Evolutionary conservation across 2,329 filamentous ascomycete genomes (phyloP).

Genomic region (Colletotrichum tanaceti): DNA sequence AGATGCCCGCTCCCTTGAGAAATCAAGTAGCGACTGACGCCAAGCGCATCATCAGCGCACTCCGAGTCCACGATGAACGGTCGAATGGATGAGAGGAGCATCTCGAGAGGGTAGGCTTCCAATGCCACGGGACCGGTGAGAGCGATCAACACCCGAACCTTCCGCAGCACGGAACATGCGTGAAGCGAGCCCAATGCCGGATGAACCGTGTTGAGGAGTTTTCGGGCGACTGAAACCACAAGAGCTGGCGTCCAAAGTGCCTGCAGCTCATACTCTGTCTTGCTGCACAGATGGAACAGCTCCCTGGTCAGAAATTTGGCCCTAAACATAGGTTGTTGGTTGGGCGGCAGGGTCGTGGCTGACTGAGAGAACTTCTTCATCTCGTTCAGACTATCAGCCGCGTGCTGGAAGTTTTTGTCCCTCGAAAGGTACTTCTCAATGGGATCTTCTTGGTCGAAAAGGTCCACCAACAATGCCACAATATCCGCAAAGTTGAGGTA

Average conservation of each 20-base stretch:
- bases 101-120: slow-evolving; percentile 85
- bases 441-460: slow-evolving; percentile 81
- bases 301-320: slow-evolving; percentile 81
- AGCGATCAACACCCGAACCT: slow-evolving; percentile 83
- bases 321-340: slow-evolving; percentile 88
- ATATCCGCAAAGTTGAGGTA: slow-evolving; percentile 80
- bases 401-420: slow-evolving; percentile 67
- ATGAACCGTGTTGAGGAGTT: slow-evolving; percentile 83
- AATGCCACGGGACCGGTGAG: slow-evolving; percentile 80
- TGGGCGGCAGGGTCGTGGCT: slow-evolving; percentile 72
- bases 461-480: slow-evolving; percentile 78
- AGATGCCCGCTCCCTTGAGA: slow-evolving; percentile 75
- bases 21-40: slow-evolving; percentile 86
- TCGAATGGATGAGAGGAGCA: slow-evolving; percentile 84
- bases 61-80: slow-evolving; percentile 84
- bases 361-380: slow-evolving; percentile 80
- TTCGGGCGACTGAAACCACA: slow-evolving; percentile 79
- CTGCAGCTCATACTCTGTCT: slow-evolving; percentile 72
- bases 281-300: slow-evolving; percentile 80
- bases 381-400: slow-evolving; percentile 71
- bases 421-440: slow-evolving; percentile 75
- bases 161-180: slow-evolving; percentile 86
- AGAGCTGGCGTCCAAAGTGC: slow-evolving; percentile 81
- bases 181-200: slow-evolving; percentile 87
- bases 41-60: slow-evolving; percentile 91